Conservation (phyloP, 192 early-diverging fungal genomes). For the Geranomyces michiganensis region DNA sequence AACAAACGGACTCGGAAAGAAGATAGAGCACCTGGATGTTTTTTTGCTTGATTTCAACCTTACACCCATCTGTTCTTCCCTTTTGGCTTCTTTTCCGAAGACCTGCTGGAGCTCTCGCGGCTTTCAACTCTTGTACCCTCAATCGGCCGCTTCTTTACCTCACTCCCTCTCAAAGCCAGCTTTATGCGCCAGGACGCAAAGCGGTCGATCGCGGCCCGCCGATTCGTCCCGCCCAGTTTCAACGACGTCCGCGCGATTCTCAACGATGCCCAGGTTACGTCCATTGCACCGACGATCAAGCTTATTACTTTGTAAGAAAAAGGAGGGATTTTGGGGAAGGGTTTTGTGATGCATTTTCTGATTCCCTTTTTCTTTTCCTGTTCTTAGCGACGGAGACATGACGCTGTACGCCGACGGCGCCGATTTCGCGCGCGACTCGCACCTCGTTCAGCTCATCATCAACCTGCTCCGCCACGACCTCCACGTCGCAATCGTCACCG, state of each 20-base stretch:
- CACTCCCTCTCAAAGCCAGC: slow-evolving; percentile 71
- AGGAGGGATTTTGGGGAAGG: too few species aligned
- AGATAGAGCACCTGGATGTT: neutral
- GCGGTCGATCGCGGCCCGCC: slow-evolving; percentile 73
- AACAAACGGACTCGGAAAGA: neutral
- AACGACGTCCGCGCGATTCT: slow-evolving; percentile 89
- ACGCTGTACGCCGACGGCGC: slow-evolving; percentile 89
- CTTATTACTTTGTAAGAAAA: slow-evolving; percentile 79
- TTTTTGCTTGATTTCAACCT: neutral
- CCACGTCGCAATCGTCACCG: slow-evolving; percentile 85
- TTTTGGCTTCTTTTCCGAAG: slow-evolving; percentile 9
- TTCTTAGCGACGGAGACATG: slow-evolving; percentile 82
- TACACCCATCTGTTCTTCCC: neutral
- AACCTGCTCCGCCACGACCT: slow-evolving; percentile 65
- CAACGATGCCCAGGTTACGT: slow-evolving; percentile 85
- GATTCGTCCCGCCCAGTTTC: slow-evolving; percentile 87
- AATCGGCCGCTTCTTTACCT: slow-evolving; percentile 84
- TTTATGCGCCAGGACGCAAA: slow-evolving; percentile 72
- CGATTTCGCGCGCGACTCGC: slow-evolving; percentile 73
- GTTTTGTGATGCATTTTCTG: neutral
- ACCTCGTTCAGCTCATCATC: slow-evolving; percentile 70
- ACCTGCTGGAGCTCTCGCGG: slow-evolving; percentile 70
- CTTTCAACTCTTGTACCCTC: slow-evolving; percentile 76
- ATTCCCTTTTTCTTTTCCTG: neutral
- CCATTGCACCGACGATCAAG: slow-evolving; percentile 69